phyloP scores from a whole-genome alignment of 176 grass and related monocot species.

The Rhipidocladum racemiflorum region DNA sequence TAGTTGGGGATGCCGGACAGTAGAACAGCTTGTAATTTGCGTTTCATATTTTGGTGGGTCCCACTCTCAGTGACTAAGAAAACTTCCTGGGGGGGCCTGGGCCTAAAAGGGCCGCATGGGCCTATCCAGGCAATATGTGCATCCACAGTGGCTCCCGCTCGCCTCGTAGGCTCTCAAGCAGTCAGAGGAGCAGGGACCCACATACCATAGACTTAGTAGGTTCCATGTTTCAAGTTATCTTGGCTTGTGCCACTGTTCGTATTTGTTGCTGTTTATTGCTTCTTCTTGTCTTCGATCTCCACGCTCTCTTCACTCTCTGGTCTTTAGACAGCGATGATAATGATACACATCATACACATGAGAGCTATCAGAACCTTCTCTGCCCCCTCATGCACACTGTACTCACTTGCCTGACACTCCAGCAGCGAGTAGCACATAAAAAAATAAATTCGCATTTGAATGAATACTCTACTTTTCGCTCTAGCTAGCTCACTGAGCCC shows the following conservation, averaged over 20 bases:
- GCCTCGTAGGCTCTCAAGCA: neutral
- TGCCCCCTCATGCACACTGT: neutral
- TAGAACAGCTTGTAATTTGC: neutral
- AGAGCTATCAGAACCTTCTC: conserved; percentile 32
- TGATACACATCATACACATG: neutral
- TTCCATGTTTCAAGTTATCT: neutral
- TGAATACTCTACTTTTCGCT: neutral
- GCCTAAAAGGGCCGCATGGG: conserved; percentile 11
- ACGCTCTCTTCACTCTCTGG: neutral
- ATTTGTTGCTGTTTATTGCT: neutral
- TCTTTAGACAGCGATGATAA: neutral
- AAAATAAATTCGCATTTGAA: neutral
- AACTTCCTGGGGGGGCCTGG: neutral
- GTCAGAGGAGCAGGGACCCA: neutral
- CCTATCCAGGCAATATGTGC: conserved; percentile 23
- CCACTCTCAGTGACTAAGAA: neutral
- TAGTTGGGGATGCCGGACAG: neutral
- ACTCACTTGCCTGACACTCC: neutral
- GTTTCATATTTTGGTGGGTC: neutral
- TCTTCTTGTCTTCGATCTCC: neutral
- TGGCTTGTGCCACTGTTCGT: neutral
- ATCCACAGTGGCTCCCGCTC: conserved; percentile 6
- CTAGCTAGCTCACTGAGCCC: neutral
- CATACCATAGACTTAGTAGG: neutral
- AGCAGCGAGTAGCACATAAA: neutral